These are phyloP conservation scores for Lipomyces lipofer DNA, from an alignment of 805 yeast species.

Conservation along the genomic window DNA sequence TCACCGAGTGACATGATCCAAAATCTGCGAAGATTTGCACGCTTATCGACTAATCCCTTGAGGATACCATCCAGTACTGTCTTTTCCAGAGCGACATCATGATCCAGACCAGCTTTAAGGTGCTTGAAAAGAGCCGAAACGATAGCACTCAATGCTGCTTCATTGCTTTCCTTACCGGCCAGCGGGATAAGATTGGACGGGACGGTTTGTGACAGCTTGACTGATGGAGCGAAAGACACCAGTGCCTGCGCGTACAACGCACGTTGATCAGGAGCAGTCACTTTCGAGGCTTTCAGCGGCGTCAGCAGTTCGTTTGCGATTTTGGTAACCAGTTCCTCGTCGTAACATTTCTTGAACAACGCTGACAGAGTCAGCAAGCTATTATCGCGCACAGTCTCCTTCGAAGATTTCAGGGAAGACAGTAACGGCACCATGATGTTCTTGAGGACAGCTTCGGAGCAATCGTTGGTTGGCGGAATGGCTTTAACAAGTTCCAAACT, in stretches of 20 bases:
- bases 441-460: conserved; percentile 45
- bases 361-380: conserved; percentile 45
- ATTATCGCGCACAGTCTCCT: conserved; percentile 59
- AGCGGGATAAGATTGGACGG: conserved; percentile 50
- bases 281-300: conserved; percentile 55
- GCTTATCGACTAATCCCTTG: conserved; percentile 68
- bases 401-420: conserved; percentile 66
- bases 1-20: conserved; percentile 64
- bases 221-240: conserved; percentile 36
- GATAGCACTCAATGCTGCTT: conserved; percentile 53
- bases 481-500: conserved; percentile 51
- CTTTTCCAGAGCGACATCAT: conserved; percentile 34
- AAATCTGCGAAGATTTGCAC: conserved; percentile 57
- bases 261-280: conserved; percentile 67
- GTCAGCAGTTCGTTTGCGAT: conserved; percentile 58
- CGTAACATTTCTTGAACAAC: conserved; percentile 36
- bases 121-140: conserved; percentile 53
- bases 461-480: conserved; percentile 43
- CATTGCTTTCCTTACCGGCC: conserved; percentile 76
- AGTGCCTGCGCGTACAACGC: conserved; percentile 52
- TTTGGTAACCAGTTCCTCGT: conserved; percentile 37
- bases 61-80: conserved; percentile 41
- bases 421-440: conserved; percentile 55
- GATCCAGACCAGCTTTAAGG: conserved; percentile 40
- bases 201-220: conserved; percentile 43